Evolutionary conservation across 2,329 filamentous ascomycete genomes (phyloP).

Genomic region (Cryphonectria radicalis): DNA sequence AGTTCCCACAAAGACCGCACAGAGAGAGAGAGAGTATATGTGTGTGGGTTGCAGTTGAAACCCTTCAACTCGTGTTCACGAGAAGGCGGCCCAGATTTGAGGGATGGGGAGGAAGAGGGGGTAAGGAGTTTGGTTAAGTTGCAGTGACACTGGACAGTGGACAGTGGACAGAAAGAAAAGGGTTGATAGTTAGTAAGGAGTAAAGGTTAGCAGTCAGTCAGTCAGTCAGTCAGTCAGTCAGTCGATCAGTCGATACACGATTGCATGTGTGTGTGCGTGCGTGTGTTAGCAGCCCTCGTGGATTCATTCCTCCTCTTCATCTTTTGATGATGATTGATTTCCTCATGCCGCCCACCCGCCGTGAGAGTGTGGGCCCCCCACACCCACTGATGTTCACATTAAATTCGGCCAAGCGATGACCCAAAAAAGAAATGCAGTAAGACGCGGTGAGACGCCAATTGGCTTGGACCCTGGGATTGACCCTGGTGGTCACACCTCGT

Average conservation of each 20-base stretch:
- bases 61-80: background rate
- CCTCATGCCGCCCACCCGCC: too few species aligned
- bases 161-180: background rate
- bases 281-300: background rate
- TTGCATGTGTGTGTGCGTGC: background rate
- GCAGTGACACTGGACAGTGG: background rate
- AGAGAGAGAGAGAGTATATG: background rate
- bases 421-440: background rate
- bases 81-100: too few species aligned
- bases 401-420: background rate
- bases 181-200: background rate
- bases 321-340: background rate
- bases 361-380: background rate
- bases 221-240: too few species aligned
- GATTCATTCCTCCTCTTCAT: background rate
- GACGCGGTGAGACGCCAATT: background rate
- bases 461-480: background rate
- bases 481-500: slow-evolving; percentile 5
- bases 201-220: too few species aligned
- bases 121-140: too few species aligned
- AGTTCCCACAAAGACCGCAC: too few species aligned
- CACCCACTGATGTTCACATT: background rate
- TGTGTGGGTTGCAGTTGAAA: background rate
- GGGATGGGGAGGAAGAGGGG: too few species aligned
- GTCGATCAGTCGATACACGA: too few species aligned